Percentiles rank a stretch among this genome's conserved stretches.
Conservation (phyloP, 2,329 filamentous ascomycete species). For the Diaporthe citri region DNA sequence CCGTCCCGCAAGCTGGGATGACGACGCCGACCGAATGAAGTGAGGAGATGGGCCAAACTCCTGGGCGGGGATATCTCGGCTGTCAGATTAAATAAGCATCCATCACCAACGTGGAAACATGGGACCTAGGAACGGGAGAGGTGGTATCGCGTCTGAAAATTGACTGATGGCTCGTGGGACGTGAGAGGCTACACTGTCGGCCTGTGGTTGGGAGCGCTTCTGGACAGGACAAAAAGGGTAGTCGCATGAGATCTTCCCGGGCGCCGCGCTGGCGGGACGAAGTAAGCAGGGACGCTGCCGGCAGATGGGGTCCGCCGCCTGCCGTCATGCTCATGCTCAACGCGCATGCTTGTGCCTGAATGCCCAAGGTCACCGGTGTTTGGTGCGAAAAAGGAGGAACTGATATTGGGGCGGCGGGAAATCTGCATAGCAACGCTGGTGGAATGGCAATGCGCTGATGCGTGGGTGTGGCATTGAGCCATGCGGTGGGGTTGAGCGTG, state of each 20-base stretch:
- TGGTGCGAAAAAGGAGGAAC: neutral
- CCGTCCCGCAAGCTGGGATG: neutral
- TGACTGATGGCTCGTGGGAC: neutral
- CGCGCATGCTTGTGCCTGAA: neutral
- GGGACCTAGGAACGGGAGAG: neutral
- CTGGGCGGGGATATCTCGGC: conserved; percentile 14
- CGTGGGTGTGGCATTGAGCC: conserved; percentile 24
- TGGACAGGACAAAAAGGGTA: neutral
- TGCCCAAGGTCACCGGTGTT: neutral
- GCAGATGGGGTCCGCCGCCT: conserved; percentile 19
- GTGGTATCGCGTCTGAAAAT: neutral
- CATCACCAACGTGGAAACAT: neutral
- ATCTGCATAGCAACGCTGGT: conserved; percentile 27
- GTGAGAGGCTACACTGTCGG: neutral
- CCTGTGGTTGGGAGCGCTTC: neutral
- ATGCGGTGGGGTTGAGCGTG: neutral
- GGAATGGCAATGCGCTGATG: neutral
- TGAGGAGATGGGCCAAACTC: neutral
- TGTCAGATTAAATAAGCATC: conserved; percentile 6
- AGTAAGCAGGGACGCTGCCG: conserved; percentile 26
- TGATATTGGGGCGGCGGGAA: neutral
- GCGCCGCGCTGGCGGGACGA: neutral
- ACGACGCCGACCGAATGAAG: neutral
- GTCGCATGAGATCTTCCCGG: conserved; percentile 5
- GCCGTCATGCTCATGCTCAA: conserved; percentile 12